A percentile compares a stretch with the other conserved stretches of the same genome.
phyloP scores from a whole-genome alignment of 164 flowering plant genomes.

The Magnolia changhungtana region DNA sequence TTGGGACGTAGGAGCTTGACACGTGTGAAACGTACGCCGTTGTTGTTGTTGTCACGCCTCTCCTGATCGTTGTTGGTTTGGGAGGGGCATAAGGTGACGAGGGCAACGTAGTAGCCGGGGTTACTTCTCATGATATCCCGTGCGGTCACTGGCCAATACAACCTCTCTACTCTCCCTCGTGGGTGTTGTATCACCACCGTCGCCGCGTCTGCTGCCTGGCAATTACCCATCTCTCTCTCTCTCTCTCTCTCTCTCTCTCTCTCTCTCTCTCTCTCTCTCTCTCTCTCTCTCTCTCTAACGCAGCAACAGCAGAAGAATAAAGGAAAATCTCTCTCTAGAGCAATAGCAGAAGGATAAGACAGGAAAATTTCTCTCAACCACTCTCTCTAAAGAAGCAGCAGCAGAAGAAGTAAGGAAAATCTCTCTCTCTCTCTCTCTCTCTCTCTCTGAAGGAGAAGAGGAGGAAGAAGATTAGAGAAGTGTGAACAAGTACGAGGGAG shows the following conservation, averaged over 20 bases:
- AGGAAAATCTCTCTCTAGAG: no score
- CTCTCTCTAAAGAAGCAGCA: not conserved
- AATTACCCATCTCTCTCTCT: slow-evolving; percentile 56
- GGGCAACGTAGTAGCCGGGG: slow-evolving; percentile 87
- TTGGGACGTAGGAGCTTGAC: slow-evolving; percentile 80
- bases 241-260: not conserved
- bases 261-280: not conserved
- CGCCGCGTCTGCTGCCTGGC: slow-evolving; percentile 85
- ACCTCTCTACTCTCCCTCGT: slow-evolving; percentile 51
- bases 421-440: no score
- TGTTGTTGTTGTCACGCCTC: slow-evolving; percentile 12
- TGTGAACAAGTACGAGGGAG: no score
- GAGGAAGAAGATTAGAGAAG: no score
- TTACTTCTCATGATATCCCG: slow-evolving; percentile 70
- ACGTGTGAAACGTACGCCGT: slow-evolving; percentile 46
- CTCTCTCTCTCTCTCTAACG: no score
- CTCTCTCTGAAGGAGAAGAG: no score
- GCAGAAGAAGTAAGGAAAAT: not conserved
- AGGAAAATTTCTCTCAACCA: not conserved
- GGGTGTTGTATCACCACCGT: slow-evolving; percentile 70
- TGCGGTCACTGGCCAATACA: slow-evolving; percentile 62
- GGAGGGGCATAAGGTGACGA: slow-evolving; percentile 33
- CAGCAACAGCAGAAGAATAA: no score
- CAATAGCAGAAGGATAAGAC: no score
- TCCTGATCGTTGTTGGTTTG: slow-evolving; percentile 13